Conservation (phyloP, 2,329 filamentous ascomycete species). For the Paecilomyces variotii region DNA sequence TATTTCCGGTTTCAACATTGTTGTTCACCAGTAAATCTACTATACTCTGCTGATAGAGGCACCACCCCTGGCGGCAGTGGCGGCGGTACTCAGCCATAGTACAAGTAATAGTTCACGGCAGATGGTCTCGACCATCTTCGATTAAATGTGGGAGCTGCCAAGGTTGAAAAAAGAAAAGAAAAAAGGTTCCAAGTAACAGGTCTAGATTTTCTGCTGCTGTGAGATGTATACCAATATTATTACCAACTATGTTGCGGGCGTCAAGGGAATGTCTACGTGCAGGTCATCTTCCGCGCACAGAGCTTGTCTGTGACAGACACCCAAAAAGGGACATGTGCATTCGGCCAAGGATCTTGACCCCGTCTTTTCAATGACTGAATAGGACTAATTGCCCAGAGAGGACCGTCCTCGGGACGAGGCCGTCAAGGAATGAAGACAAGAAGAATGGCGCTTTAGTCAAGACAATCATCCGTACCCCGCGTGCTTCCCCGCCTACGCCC, state of each 20-base stretch:
- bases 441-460: constrained; percentile 25
- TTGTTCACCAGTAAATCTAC: not conserved
- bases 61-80: too few species aligned
- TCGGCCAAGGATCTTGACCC: not conserved
- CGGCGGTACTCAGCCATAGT: not conserved
- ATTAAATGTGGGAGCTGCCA: not conserved
- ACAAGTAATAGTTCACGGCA: not conserved
- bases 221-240: not conserved
- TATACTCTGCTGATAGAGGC: too few species aligned
- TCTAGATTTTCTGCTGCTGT: not conserved
- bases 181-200: not conserved
- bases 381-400: not conserved
- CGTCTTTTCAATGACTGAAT: not conserved
- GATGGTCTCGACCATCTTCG: not conserved
- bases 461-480: constrained; percentile 11
- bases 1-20: not conserved
- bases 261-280: not conserved
- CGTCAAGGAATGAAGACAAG: not conserved
- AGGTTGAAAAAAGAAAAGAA: not conserved
- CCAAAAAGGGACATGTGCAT: not conserved
- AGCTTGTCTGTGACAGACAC: not conserved
- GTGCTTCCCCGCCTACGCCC: constrained; percentile 42
- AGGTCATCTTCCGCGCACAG: not conserved
- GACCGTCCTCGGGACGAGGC: not conserved
- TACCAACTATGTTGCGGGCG: not conserved